Evolutionary conservation across 2,329 filamentous ascomycete species (phyloP).

Genomic region (Penicillium rolfsii): DNA sequence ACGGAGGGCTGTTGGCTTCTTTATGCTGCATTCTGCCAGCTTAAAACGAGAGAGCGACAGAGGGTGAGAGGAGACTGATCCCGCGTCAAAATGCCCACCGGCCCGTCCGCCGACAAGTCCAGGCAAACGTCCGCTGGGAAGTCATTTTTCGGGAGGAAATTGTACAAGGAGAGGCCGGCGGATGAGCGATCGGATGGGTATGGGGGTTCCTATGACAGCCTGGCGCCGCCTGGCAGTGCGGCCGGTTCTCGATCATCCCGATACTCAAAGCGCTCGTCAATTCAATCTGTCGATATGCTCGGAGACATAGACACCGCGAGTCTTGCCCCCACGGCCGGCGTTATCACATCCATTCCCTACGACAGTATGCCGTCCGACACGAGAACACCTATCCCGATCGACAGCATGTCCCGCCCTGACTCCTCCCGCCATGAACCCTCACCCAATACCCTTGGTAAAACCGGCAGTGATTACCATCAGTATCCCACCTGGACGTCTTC

Average conservation of each 20-base stretch:
- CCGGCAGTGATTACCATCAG: conserved; percentile 79
- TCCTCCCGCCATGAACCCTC: conserved; percentile 69
- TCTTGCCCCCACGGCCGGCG: conserved; percentile 74
- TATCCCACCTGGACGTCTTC: conserved; percentile 74
- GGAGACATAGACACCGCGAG: conserved; percentile 62
- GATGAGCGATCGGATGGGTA: conserved; percentile 66
- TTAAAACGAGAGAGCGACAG: conserved; percentile 14
- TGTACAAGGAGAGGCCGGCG: conserved; percentile 74
- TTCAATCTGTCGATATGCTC: conserved; percentile 71
- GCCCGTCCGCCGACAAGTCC: conserved; percentile 72
- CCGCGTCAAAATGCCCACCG: conserved; percentile 52
- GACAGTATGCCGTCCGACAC: conserved; percentile 68
- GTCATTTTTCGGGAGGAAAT: conserved; percentile 82
- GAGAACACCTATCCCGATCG: conserved; percentile 71
- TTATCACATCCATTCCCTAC: conserved; percentile 88
- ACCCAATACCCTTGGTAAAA: conserved; percentile 82
- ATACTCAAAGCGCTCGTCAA: conserved; percentile 71
- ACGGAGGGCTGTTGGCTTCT: conserved; percentile 23
- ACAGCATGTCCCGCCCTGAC: conserved; percentile 71
- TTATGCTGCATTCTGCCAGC: conserved; percentile 41
- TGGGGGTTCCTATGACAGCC: conserved; percentile 57
- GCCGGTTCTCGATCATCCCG: conserved; percentile 71
- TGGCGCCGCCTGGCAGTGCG: conserved; percentile 65
- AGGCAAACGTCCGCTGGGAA: conserved; percentile 80
- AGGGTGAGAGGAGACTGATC: conserved; percentile 26